Evolutionary conservation across 139 green algal genomes (phyloP), one percentile per base, ranked within the genome.

Genomic region (Chlorella sp.): DNA sequence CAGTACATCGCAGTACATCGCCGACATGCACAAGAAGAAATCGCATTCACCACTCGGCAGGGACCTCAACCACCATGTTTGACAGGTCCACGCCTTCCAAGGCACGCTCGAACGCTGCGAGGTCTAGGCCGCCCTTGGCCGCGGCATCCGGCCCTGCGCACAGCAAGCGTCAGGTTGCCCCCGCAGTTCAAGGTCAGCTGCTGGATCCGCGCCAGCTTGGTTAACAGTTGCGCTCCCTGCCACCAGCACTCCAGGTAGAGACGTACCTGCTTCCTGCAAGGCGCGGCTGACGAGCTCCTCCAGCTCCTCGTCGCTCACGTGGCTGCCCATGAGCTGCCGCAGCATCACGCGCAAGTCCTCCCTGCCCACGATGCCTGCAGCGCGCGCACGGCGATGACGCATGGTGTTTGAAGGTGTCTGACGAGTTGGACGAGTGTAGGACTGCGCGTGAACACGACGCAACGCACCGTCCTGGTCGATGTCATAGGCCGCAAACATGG

Each of bases 401-500:
- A 55, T n/a, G n/a, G n/a, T n/a, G 17, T 17, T 55, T 55, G 42
- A 55, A 55, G 10, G 42, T 55, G 42, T 55, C 42, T 55, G 10
- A 17, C 42, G 10, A 55, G 42, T 55, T 55, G 10, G 10, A 55
- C 42, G 10, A 55, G 42, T 55, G 10, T 55, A 55, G 42, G 10
- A 10, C 42, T 55, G 42, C 17, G 42, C 10, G 10, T 55, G 42
- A 10, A 55, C 42, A 10, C 42, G 17, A 17, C 10, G 10, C 10
- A 17, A 31, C 83, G 67, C 69, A 85, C 80, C 83, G 64, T 95
- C 88, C 1, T 85, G 85, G 49, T 97, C 92, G 2, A 95, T 80
- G 64, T 97, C 92, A 75, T 92, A 94, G 27, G 96, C 82, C 0
- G 72, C 29, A 62, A 96, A 95, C 62, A 96, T 88, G 62, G 88